Conservation (phyloP, 305 asterid species). For the Solanum hybrid region DNA sequence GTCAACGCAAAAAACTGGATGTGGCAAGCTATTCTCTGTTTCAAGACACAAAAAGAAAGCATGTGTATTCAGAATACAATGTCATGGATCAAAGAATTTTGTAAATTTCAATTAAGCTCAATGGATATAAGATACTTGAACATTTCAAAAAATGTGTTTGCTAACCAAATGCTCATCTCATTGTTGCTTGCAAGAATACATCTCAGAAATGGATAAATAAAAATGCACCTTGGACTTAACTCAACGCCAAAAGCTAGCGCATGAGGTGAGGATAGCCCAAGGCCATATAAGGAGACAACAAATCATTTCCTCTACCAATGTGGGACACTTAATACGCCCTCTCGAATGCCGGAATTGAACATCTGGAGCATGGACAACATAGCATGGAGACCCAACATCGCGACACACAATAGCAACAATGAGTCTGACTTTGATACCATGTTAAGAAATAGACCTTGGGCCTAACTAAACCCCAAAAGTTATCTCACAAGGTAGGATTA, state of each 20-base stretch:
- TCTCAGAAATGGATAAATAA: not conserved
- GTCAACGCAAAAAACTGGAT: constrained; percentile 76
- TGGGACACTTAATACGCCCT: not conserved
- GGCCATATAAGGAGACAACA: not conserved
- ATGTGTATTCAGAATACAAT: not conserved
- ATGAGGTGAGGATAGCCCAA: not conserved
- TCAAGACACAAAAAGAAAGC: constrained; percentile 7
- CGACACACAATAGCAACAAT: not conserved
- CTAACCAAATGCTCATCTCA: not conserved
- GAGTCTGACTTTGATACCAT: not conserved
- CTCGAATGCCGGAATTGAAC: not conserved
- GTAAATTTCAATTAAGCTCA: not conserved
- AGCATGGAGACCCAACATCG: not conserved
- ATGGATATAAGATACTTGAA: not conserved
- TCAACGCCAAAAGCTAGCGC: not conserved
- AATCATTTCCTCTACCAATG: not conserved
- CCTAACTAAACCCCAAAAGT: not conserved
- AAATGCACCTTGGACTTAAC: not conserved
- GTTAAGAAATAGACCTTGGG: not conserved
- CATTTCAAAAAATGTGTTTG: not conserved
- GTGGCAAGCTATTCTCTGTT: constrained; percentile 81
- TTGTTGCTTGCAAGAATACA: not conserved
- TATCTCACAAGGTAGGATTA: not conserved
- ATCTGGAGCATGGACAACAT: not conserved
- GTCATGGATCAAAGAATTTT: not conserved